phyloP scores from a whole-genome alignment of 2,329 filamentous ascomycete genomes.

The Ophiostoma sp. region DNA sequence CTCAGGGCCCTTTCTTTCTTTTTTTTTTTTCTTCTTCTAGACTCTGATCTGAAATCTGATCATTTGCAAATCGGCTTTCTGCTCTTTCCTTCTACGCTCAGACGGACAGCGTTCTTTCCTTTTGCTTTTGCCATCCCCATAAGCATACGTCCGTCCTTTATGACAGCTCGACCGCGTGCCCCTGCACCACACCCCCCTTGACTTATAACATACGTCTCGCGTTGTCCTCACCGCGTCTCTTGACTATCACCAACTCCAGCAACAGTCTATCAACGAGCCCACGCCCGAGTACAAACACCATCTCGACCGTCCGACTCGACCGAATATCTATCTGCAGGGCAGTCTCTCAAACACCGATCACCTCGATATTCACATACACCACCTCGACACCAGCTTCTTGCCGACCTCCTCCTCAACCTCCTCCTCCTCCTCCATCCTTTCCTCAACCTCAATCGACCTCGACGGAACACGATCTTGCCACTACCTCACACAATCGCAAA shows the following conservation, averaged over 20 bases:
- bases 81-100: neutral
- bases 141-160: neutral
- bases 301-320: neutral
- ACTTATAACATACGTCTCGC: neutral
- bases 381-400: neutral
- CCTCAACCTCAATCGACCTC: neutral
- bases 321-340: neutral
- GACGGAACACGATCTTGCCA: neutral
- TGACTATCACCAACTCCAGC: neutral
- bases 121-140: neutral
- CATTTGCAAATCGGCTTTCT: neutral
- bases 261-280: neutral
- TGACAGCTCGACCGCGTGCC: neutral
- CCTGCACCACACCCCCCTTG: neutral
- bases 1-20: conserved; percentile 1
- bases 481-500: neutral
- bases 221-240: conserved; percentile 3
- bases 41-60: neutral
- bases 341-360: neutral
- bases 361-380: neutral
- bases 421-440: neutral
- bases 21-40: neutral
- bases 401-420: neutral
- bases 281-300: neutral
- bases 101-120: neutral